Evolutionary conservation across 1,284 basidiomycete genomes (phyloP).

Genomic region (Meripilus lineatus): DNA sequence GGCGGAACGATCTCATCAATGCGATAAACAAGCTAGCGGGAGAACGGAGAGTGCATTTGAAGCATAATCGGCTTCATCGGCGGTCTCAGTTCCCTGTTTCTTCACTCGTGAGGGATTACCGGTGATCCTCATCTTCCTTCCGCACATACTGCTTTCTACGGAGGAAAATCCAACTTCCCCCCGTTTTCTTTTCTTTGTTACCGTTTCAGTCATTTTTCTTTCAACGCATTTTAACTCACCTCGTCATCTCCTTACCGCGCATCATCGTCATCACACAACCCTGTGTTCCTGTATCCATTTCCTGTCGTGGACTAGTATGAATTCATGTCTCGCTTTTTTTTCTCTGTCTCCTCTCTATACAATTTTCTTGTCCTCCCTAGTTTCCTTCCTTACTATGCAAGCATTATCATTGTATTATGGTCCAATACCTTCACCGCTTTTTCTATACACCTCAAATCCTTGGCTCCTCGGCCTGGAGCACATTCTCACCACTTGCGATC

Average conservation of each 20-base stretch:
- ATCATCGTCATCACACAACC: neutral
- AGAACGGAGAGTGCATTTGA: constrained; percentile 30
- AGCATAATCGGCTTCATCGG: constrained; percentile 17
- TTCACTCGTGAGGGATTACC: neutral
- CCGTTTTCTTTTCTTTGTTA: neutral
- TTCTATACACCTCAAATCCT: neutral
- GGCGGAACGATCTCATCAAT: constrained; percentile 70
- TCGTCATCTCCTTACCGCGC: neutral
- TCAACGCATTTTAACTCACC: neutral
- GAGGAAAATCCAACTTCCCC: neutral
- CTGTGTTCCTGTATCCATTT: neutral
- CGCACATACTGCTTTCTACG: neutral
- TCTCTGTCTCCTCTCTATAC: neutral
- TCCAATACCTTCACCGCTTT: neutral
- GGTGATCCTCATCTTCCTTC: neutral
- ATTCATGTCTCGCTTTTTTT: neutral
- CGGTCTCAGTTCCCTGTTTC: constrained; percentile 2
- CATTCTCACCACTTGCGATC: too few species aligned
- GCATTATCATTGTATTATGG: neutral
- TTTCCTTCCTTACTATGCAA: neutral
- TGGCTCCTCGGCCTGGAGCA: neutral
- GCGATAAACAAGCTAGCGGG: constrained; percentile 71
- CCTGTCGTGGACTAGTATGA: neutral
- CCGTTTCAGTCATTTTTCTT: neutral
- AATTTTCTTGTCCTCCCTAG: neutral